Percentiles rank a stretch among this genome's conserved stretches.
These are phyloP conservation scores for Letharia columbiana DNA, from an alignment of 495 filamentous ascomycete genomes.

Conservation along the genomic window DNA sequence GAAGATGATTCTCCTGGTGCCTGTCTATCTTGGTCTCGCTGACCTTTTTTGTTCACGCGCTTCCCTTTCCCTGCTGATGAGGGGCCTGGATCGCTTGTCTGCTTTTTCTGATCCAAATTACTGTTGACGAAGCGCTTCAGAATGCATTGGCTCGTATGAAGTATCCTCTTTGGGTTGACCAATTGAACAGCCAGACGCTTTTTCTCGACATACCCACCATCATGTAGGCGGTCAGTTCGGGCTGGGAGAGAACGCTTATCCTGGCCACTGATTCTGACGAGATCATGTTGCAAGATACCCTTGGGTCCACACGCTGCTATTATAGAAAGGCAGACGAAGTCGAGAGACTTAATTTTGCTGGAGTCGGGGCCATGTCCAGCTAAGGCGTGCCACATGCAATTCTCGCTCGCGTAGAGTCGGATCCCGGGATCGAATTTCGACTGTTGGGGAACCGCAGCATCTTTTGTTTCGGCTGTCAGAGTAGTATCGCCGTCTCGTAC, in stretches of 20 bases:
- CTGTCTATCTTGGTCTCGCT: background rate
- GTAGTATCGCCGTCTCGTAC: background rate
- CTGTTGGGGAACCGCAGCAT: background rate
- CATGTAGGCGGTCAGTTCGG: conserved; percentile 63
- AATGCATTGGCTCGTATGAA: conserved; percentile 37
- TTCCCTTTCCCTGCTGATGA: background rate
- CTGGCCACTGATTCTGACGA: conserved; percentile 68
- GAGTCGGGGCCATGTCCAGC: conserved; percentile 73
- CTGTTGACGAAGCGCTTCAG: conserved; percentile 51
- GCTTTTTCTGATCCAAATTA: background rate
- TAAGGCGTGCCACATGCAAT: conserved; percentile 67
- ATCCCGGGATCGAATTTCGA: conserved; percentile 21
- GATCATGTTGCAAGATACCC: conserved; percentile 71
- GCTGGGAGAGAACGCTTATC: conserved; percentile 83
- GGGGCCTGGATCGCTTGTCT: background rate
- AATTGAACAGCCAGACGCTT: conserved; percentile 54
- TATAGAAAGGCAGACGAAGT: conserved; percentile 69
- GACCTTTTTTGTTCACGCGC: background rate
- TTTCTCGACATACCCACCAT: conserved; percentile 82
- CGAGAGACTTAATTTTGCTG: conserved; percentile 52
- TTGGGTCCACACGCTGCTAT: conserved; percentile 62
- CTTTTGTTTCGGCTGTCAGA: background rate
- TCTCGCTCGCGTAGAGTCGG: conserved; percentile 50
- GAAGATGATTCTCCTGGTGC: background rate
- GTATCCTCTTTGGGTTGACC: conserved; percentile 55